phyloP scores from a whole-genome alignment of 176 grass and related monocot species.

The Dactylis glomerata region DNA sequence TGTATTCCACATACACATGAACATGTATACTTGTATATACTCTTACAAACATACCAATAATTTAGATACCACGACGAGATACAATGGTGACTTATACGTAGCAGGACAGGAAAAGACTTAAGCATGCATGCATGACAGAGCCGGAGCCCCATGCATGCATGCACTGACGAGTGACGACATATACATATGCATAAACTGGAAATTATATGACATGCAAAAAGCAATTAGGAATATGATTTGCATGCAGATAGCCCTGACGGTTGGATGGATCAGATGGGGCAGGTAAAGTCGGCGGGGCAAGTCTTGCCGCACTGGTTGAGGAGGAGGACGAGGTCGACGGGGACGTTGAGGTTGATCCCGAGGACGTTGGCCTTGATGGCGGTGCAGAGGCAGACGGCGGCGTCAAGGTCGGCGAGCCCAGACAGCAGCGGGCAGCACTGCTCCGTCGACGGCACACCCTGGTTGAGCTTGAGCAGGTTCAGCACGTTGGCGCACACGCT shows the following conservation, averaged over 20 bases:
- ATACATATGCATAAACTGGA: not conserved
- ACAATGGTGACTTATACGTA: not conserved
- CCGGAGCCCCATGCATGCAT: not conserved
- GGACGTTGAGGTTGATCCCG: slow-evolving; percentile 49
- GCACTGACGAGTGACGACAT: not conserved
- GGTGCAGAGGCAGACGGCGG: slow-evolving; percentile 51
- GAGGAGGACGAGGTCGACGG: slow-evolving; percentile 49
- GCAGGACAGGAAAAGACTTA: not conserved
- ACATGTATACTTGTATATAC: not conserved
- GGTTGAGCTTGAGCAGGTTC: slow-evolving; percentile 17
- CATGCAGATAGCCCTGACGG: not conserved
- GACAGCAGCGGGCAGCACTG: slow-evolving; percentile 34
- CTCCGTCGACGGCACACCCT: slow-evolving; percentile 29
- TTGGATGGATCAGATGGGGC: not conserved
- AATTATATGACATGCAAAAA: not conserved
- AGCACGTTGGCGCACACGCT: slow-evolving; percentile 41
- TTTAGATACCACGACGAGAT: not conserved
- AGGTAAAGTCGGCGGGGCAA: slow-evolving; percentile 52
- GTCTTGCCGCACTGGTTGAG: slow-evolving; percentile 67
- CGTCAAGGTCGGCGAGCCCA: slow-evolving; percentile 37
- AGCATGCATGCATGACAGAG: not conserved
- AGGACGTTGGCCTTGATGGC: slow-evolving; percentile 58
- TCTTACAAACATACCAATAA: not conserved
- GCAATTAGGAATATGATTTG: not conserved
- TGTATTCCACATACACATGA: not conserved